Evolutionary conservation across 495 filamentous ascomycete species (phyloP), one percentile per base, ranked within the genome.

Genomic region (Penicillium psychrofluorescens): DNA sequence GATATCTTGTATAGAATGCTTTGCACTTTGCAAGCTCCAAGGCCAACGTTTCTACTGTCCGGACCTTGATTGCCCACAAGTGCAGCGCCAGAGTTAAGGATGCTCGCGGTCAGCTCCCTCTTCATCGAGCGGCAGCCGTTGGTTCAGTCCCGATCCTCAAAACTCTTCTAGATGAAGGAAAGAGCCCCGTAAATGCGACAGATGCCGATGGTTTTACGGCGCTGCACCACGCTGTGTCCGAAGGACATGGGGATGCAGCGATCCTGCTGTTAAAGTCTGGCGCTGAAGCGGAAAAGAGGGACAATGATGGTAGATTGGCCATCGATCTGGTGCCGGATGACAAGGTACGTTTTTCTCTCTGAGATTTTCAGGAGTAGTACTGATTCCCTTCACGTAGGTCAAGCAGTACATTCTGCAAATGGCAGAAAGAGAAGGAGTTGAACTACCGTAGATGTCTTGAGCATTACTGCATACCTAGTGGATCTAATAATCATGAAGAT

Each of bases 1-100:
- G 22, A 22, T 22, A 6, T 22, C 2, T 6, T 22, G 3, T 22
- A 6, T 27, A 73, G 81, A 95, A 90, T 29, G 86, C 87, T 11
- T 76, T 99, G 8, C 92, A 97, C 61, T 95, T 99, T 58, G 76
- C 83, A 38, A 85, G 88, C 37, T 95, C 90, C 40, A 97, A 99
- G 58, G 76, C 77, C 56, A 88, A 90, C 63, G 72, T 95, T 35
- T 83, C 87, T 45, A 75, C 82, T 11, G 88, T 90, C 6, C 85
- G 86, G 34, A 85, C 76, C 45, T 77, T 99, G 13, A 66, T 97
- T 41, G 67, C 74, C 11, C 70, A 81, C 36, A 85, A 86, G 45
- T 91, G 89, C 13, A 87, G 83, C n/a, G 71, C 88, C 0, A 74
- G 92, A 14, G 79, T 91, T 1, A 86, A 87, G 49, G 94, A 99